A percentile compares a stretch with the other conserved stretches of the same genome.
Evolutionary conservation across 2,329 filamentous ascomycete species (phyloP).

Genomic region (Aurifilum marmelostoma): DNA sequence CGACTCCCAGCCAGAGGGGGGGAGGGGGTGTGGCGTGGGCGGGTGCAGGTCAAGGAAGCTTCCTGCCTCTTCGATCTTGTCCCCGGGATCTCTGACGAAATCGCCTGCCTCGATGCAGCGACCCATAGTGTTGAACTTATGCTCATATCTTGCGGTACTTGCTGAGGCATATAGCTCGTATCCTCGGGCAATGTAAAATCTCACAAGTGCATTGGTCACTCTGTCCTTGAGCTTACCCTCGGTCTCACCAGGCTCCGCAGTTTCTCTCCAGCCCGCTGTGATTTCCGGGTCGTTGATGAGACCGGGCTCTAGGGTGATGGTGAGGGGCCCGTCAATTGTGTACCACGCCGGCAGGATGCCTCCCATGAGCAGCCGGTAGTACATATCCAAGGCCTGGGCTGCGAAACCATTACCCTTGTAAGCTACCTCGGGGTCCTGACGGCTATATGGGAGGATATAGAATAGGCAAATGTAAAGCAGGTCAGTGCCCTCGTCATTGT

Average conservation of each 20-base stretch:
- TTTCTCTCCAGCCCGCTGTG: background rate
- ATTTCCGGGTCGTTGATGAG: background rate
- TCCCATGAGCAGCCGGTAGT: background rate
- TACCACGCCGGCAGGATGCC: conserved; percentile 13
- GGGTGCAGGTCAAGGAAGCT: background rate
- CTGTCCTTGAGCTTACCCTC: background rate
- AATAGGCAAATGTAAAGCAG: background rate
- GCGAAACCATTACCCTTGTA: conserved; percentile 3
- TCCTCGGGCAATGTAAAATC: background rate
- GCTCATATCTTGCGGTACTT: background rate
- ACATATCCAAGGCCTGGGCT: background rate
- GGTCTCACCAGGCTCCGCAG: background rate
- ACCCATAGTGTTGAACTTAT: background rate
- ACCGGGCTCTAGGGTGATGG: conserved; percentile 5
- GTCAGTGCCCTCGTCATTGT: background rate
- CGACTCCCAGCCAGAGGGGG: background rate
- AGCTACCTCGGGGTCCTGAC: background rate
- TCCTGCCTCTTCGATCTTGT: background rate
- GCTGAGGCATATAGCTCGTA: background rate
- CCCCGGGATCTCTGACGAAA: background rate
- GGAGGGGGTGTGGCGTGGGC: background rate
- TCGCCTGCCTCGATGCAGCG: background rate
- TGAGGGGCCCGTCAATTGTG: background rate
- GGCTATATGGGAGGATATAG: background rate
- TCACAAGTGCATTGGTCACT: background rate